Conservation (phyloP, 1,284 basidiomycete species). For the Coniferiporia sulphurascens region DNA sequence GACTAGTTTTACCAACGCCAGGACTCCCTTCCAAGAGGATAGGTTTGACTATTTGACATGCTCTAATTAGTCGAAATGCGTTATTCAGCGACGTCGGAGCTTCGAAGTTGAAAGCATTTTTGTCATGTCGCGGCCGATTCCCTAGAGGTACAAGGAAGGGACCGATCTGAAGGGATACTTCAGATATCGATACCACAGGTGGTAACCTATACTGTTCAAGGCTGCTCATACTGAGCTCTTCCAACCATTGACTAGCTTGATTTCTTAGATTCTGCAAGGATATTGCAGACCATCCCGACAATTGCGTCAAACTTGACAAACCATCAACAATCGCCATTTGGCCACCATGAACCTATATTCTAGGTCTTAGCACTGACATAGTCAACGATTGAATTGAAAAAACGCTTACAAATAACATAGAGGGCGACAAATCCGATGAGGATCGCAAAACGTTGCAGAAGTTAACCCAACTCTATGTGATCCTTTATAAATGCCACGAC, state of each 20-base stretch:
- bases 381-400: constrained; percentile 3
- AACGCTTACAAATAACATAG: constrained; percentile 71
- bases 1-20: constrained; percentile 98
- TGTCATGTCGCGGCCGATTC: constrained; percentile 29
- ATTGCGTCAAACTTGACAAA: constrained; percentile 50
- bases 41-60: constrained; percentile 87
- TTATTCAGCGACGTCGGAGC: constrained; percentile 91
- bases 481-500: background rate
- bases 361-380: constrained; percentile 14
- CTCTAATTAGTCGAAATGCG: constrained; percentile 85
- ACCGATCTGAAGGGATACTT: constrained; percentile 54
- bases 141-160: constrained; percentile 74
- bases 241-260: constrained; percentile 44
- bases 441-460: constrained; percentile 73
- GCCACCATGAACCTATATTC: constrained; percentile 75
- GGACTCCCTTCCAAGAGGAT: constrained; percentile 97
- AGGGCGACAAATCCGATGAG: constrained; percentile 35
- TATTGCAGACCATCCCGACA: constrained; percentile 25
- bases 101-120: constrained; percentile 71
- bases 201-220: background rate
- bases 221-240: constrained; percentile 46
- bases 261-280: constrained; percentile 45
- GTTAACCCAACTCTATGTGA: constrained; percentile 78
- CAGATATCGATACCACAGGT: background rate
- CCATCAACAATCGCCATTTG: constrained; percentile 87